Percentiles rank a stretch among this genome's conserved stretches.
Evolutionary conservation across 306 rosid genomes (phyloP).

Genomic region (Chamaecrista fasciculata): DNA sequence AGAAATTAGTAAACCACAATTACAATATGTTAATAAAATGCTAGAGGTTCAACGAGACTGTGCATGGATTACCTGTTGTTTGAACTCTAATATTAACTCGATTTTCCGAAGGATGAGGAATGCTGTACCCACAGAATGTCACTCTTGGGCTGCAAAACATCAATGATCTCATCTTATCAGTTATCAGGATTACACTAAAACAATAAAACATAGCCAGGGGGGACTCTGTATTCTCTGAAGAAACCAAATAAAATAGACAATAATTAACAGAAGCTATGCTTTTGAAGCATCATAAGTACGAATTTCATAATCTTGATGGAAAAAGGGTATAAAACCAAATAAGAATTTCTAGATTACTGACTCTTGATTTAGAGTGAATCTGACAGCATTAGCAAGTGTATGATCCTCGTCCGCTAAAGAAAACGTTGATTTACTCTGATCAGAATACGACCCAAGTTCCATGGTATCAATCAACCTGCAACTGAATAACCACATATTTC

Average conservation of each 20-base stretch:
- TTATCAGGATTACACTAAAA: slow-evolving; percentile 5
- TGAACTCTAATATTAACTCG: slow-evolving; percentile 78
- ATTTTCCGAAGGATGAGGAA: slow-evolving; percentile 89
- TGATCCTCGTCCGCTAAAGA: slow-evolving; percentile 72
- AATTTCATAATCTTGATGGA: neutral
- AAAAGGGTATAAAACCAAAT: neutral
- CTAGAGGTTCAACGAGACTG: neutral
- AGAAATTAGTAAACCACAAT: slow-evolving; percentile 9
- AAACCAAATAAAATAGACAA: neutral
- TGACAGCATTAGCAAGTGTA: slow-evolving; percentile 66
- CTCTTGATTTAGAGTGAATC: slow-evolving; percentile 79
- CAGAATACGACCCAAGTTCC: slow-evolving; percentile 65
- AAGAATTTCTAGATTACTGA: slow-evolving; percentile 33
- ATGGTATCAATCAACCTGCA: slow-evolving; percentile 23
- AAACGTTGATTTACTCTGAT: slow-evolving; percentile 63
- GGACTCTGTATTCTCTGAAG: neutral
- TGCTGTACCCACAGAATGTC: slow-evolving; percentile 75
- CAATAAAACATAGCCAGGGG: neutral
- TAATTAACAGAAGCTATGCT: neutral
- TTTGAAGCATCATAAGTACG: neutral
- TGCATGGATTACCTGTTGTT: slow-evolving; percentile 56
- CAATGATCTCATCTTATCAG: neutral
- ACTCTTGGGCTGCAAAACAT: slow-evolving; percentile 67
- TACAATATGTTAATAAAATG: neutral
- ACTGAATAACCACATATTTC: neutral